Conservation (phyloP, 2,329 filamentous ascomycete genomes). For the Aspergillus aculeatus region DNA sequence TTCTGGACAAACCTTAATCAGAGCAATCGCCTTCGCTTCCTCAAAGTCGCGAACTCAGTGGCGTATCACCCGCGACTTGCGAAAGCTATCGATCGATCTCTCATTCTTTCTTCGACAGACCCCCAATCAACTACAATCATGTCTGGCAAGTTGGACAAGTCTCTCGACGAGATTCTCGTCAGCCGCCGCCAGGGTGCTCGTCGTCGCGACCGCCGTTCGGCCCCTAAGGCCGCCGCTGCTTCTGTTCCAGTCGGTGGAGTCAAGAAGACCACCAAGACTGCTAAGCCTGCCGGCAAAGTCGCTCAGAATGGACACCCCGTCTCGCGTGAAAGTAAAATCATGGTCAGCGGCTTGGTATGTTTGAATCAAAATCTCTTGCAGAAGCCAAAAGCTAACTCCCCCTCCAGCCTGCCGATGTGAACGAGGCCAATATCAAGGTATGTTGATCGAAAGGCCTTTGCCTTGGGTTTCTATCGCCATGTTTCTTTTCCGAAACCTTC, state of each 20-base stretch:
- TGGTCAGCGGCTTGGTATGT: conserved; percentile 96
- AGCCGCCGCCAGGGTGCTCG: conserved; percentile 61
- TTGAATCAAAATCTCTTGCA: not conserved
- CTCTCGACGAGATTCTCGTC: conserved; percentile 95
- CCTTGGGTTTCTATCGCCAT: conserved; percentile 72
- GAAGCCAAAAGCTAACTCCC: conserved; percentile 36
- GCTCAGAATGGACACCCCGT: conserved; percentile 64
- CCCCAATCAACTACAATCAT: conserved; percentile 52
- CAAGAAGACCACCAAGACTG: conserved; percentile 67
- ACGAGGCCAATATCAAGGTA: conserved; percentile 99
- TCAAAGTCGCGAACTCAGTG: conserved; percentile 3
- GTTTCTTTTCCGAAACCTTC: conserved; percentile 44
- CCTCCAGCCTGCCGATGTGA: conserved; percentile 85
- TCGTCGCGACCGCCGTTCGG: conserved; percentile 47
- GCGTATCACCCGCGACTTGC: conserved; percentile 9
- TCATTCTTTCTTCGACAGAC: conserved; percentile 3
- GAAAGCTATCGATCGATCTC: conserved; percentile 10
- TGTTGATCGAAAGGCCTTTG: conserved; percentile 83
- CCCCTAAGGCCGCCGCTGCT: conserved; percentile 43
- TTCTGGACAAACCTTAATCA: not conserved
- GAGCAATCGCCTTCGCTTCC: not conserved
- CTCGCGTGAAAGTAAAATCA: conserved; percentile 85
- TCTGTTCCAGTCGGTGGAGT: conserved; percentile 79
- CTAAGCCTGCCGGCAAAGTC: conserved; percentile 48
- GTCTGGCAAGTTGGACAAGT: conserved; percentile 94